Percentiles rank a stretch among this genome's conserved stretches.
Evolutionary conservation across 2,329 filamentous ascomycete species (phyloP).

Genomic region (Juglanconis sp.): DNA sequence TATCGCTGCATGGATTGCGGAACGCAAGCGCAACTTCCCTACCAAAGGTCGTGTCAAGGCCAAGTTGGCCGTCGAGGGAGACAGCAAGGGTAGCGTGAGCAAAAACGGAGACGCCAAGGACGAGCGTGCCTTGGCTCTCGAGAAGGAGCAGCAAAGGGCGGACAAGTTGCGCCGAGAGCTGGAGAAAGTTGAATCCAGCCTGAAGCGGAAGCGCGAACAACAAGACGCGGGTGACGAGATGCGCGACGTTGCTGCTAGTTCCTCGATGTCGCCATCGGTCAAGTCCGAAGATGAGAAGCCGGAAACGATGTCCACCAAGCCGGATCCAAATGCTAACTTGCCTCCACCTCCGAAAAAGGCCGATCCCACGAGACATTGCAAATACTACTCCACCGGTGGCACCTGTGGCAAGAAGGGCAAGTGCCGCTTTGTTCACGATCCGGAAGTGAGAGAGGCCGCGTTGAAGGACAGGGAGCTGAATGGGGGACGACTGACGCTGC

Average conservation of each 20-base stretch:
- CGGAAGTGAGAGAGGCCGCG: conserved; percentile 59
- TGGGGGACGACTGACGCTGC: conserved; percentile 62
- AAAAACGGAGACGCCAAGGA: conserved; percentile 57
- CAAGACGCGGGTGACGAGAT: conserved; percentile 66
- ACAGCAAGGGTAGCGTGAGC: conserved; percentile 47
- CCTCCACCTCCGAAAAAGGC: conserved; percentile 53
- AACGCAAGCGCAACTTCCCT: conserved; percentile 76
- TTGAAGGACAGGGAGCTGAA: conserved; percentile 63
- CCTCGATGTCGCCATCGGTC: conserved; percentile 34
- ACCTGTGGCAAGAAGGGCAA: conserved; percentile 71
- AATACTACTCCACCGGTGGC: conserved; percentile 67
- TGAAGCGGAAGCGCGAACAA: conserved; percentile 66
- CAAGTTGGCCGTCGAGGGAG: conserved; percentile 51
- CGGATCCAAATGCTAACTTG: conserved; percentile 29
- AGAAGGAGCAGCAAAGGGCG: conserved; percentile 52
- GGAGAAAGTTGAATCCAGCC: conserved; percentile 67
- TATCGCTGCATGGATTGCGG: conserved; percentile 74
- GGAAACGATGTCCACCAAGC: conserved; percentile 53
- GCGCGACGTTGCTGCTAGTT: conserved; percentile 44
- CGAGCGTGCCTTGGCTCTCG: conserved; percentile 40
- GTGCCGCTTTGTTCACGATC: conserved; percentile 70
- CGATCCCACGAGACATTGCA: conserved; percentile 64
- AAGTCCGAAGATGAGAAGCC: conserved; percentile 58
- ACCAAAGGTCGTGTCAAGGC: conserved; percentile 68
- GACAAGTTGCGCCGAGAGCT: conserved; percentile 63